phyloP scores from a whole-genome alignment of 768 basidiomycete species.

The Russula brevipes region DNA sequence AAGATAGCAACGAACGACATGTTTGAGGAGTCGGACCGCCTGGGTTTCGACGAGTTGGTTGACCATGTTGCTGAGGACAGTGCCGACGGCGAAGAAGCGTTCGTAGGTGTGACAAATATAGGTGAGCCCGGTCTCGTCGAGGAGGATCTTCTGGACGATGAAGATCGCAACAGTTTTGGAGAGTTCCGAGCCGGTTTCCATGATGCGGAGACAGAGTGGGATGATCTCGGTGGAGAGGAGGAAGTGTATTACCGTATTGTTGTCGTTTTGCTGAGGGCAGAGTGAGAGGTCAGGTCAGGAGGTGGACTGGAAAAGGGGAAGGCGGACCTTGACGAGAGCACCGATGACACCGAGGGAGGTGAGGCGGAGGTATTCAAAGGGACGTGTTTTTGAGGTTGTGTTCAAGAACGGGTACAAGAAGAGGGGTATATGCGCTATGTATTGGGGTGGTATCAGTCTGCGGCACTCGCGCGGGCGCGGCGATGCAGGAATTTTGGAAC shows the following conservation, averaged over 20 bases:
- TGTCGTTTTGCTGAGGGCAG: conserved; percentile 86
- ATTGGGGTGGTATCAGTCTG: background rate
- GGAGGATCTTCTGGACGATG: conserved; percentile 95
- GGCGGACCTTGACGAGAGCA: conserved; percentile 85
- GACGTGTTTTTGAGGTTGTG: conserved; percentile 98
- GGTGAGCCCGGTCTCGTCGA: conserved; percentile 95
- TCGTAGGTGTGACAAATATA: conserved; percentile 99
- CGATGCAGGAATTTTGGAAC: conserved; percentile 24
- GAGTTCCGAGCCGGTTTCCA: conserved; percentile 98
- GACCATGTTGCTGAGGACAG: conserved; percentile 98
- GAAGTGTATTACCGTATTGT: conserved; percentile 98
- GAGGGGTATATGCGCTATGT: conserved; percentile 90
- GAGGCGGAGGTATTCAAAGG: conserved; percentile 98
- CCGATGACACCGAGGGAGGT: conserved; percentile 99
- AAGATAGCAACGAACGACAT: conserved; percentile 96
- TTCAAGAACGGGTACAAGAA: conserved; percentile 96
- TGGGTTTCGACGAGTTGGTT: conserved; percentile 96
- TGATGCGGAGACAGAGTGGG: conserved; percentile 96
- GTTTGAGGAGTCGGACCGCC: conserved; percentile 92
- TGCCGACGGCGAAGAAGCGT: conserved; percentile 97
- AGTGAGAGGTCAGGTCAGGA: conserved; percentile 7
- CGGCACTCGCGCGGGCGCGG: background rate
- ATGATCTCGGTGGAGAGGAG: conserved; percentile 98
- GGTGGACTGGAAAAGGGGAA: background rate
- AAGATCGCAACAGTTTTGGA: conserved; percentile 99